These are phyloP conservation scores for Trichophyton equinum DNA, from an alignment of 2,329 filamentous ascomycete genomes.

Conservation along the genomic window DNA sequence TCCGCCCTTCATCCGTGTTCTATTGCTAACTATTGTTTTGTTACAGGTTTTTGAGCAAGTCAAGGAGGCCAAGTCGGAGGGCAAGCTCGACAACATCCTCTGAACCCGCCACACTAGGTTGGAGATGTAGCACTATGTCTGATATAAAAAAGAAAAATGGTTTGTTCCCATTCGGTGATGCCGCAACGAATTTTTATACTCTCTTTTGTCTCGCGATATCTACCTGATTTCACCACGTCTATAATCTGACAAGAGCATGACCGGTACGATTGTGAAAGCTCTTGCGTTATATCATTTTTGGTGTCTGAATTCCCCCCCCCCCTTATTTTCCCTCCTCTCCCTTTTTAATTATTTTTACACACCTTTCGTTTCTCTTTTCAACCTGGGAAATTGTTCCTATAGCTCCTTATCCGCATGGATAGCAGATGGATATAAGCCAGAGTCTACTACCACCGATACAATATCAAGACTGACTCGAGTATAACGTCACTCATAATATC, in stretches of 20 bases:
- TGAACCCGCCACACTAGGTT: slow-evolving; percentile 13
- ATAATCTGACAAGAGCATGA: background rate
- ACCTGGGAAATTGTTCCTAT: slow-evolving; percentile 1
- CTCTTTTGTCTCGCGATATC: background rate
- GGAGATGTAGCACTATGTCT: slow-evolving; percentile 1
- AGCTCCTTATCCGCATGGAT: background rate
- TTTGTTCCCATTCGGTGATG: slow-evolving; percentile 1
- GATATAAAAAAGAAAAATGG: background rate
- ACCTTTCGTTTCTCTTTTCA: background rate
- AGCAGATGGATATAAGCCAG: background rate
- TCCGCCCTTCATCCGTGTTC: background rate
- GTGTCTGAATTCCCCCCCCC: background rate
- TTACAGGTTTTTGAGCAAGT: slow-evolving; percentile 83
- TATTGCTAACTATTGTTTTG: background rate
- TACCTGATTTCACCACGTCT: background rate
- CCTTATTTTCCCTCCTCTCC: background rate
- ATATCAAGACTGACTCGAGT: background rate
- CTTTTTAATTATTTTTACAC: background rate
- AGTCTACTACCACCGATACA: background rate
- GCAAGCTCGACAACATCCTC: slow-evolving; percentile 44
- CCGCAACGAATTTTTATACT: slow-evolving; percentile 3
- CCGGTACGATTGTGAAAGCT: background rate
- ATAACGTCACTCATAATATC: background rate
- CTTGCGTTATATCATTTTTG: background rate
- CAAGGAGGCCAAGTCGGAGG: slow-evolving; percentile 63